A percentile compares a stretch with the other conserved stretches of the same genome.
These are phyloP conservation scores for Zhuliangozyma blackwelliae DNA, from an alignment of 1,139 yeast genomes.

Conservation along the genomic window DNA sequence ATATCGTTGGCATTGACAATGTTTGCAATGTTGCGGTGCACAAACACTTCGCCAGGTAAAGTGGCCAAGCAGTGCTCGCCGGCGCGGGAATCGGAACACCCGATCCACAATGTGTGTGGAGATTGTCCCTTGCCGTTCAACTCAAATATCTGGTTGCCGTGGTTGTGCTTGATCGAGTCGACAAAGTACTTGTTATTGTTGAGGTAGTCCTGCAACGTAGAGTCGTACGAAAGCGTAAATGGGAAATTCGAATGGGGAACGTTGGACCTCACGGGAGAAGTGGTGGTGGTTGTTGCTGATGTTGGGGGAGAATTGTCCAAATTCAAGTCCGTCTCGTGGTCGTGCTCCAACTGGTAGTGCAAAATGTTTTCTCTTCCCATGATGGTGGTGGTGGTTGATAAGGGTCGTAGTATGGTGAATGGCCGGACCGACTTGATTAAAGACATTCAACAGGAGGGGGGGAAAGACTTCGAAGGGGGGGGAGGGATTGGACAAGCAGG, in stretches of 20 bases:
- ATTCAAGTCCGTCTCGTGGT: constrained; percentile 32
- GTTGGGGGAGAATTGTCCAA: no score
- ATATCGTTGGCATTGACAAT: constrained; percentile 69
- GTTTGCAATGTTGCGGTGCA: constrained; percentile 92
- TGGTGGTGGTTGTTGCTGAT: constrained; percentile 2
- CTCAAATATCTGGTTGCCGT: constrained; percentile 61
- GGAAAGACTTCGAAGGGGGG: no score
- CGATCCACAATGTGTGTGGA: constrained; percentile 94
- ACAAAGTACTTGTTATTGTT: constrained; percentile 68
- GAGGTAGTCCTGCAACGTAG: constrained; percentile 60
- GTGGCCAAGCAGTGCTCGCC: constrained; percentile 77
- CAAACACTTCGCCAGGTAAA: constrained; percentile 89
- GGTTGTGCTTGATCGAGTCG: constrained; percentile 50
- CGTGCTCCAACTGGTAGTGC: constrained; percentile 40
- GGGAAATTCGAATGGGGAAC: constrained; percentile 32
- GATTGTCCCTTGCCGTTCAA: constrained; percentile 79
- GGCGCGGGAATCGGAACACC: constrained; percentile 92
- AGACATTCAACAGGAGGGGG: no score
- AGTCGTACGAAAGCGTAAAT: constrained; percentile 54
- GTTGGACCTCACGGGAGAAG: constrained; percentile 7
- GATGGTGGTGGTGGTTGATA: constrained; percentile 3
- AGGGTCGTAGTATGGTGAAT: no score
- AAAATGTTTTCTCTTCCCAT: constrained; percentile 47
- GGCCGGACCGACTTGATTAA: no score
- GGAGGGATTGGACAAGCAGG: no score